These are phyloP conservation scores for Didymella pinodella DNA, from an alignment of 2,329 filamentous ascomycete genomes.

Conservation along the genomic window DNA sequence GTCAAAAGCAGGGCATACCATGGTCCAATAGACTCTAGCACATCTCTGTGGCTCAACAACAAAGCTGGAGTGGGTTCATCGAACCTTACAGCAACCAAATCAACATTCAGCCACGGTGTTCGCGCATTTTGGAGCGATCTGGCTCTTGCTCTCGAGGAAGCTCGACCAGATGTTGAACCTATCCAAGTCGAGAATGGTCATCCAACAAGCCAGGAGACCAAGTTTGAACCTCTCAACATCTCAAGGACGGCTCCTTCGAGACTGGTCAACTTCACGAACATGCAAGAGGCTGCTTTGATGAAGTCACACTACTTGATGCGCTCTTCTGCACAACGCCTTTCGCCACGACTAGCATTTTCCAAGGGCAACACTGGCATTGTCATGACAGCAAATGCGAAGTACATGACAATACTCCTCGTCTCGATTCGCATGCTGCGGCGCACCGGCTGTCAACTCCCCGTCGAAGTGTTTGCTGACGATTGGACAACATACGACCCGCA, in stretches of 20 bases:
- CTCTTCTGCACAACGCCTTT: constrained; percentile 26
- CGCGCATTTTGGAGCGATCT: constrained; percentile 12
- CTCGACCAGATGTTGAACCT: constrained; percentile 27
- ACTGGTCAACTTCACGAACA: constrained; percentile 28
- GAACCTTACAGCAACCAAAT: constrained; percentile 6
- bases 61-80: neutral
- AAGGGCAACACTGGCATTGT: constrained; percentile 59
- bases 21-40: neutral
- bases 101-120: constrained; percentile 2
- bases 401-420: constrained; percentile 60
- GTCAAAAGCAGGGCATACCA: neutral
- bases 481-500: constrained; percentile 49
- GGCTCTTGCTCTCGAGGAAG: constrained; percentile 12
- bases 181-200: constrained; percentile 23
- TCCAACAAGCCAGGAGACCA: constrained; percentile 8
- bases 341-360: constrained; percentile 49
- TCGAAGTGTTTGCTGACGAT: constrained; percentile 54
- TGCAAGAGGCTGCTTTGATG: constrained; percentile 31
- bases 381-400: constrained; percentile 58
- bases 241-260: constrained; percentile 21
- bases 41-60: neutral
- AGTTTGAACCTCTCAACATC: constrained; percentile 25
- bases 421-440: constrained; percentile 62
- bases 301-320: constrained; percentile 35
- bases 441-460: constrained; percentile 59